These are phyloP conservation scores for Rhipidocladum racemiflorum DNA, from an alignment of 176 grass and related monocot species.

Conservation along the genomic window DNA sequence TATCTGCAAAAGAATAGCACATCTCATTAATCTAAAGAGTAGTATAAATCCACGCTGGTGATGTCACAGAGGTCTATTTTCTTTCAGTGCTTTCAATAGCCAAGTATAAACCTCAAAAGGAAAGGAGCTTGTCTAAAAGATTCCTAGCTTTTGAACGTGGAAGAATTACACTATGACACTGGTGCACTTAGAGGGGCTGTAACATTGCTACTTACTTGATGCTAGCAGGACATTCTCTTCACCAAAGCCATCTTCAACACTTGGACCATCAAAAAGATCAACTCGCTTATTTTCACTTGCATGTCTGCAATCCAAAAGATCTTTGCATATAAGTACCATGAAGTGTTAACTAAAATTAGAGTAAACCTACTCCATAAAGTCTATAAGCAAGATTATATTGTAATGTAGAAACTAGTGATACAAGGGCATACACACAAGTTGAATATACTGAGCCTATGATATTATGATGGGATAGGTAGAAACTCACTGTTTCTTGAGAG, in stretches of 20 bases:
- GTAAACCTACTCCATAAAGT: neutral
- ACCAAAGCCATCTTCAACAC: conserved; percentile 68
- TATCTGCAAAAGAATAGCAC: conserved; percentile 41
- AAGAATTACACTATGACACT: neutral
- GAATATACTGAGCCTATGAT: neutral
- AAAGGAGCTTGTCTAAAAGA: neutral
- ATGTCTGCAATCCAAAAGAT: conserved; percentile 49
- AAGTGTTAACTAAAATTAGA: neutral
- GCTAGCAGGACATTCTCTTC: conserved; percentile 81
- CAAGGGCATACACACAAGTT: neutral
- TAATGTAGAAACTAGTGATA: neutral
- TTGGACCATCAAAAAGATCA: conserved; percentile 83
- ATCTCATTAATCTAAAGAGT: neutral
- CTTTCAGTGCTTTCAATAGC: conserved; percentile 12
- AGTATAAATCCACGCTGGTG: conserved; percentile 1
- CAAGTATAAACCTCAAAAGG: neutral
- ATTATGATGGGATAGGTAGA: conserved; percentile 15
- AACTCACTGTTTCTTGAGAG: conserved; percentile 98
- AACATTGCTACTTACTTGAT: conserved; percentile 61
- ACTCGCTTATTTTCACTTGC: conserved; percentile 81
- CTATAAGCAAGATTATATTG: neutral
- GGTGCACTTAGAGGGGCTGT: neutral
- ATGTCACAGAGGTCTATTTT: neutral
- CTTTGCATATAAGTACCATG: neutral
- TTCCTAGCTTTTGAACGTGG: neutral